These are phyloP conservation scores for Backusella parvicylindrica DNA, from an alignment of 192 early-diverging fungal genomes.

Conservation along the genomic window DNA sequence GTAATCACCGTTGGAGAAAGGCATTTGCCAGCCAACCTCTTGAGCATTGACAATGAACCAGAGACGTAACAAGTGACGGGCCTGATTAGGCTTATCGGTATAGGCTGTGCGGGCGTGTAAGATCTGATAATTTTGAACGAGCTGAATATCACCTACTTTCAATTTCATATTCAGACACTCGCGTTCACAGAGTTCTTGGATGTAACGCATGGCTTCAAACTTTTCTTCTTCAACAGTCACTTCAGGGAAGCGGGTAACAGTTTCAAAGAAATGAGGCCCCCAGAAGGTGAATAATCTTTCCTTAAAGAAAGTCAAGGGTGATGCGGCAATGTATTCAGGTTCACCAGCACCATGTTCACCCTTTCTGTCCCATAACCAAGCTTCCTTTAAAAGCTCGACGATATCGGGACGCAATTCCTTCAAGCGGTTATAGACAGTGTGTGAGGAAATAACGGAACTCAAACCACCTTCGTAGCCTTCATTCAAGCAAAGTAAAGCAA, in stretches of 20 bases:
- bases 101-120: slow-evolving; percentile 37
- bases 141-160: slow-evolving; percentile 36
- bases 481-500: slow-evolving; percentile 33
- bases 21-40: slow-evolving; percentile 25
- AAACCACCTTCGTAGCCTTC: slow-evolving; percentile 31
- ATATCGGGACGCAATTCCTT: slow-evolving; percentile 32
- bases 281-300: slow-evolving; percentile 34
- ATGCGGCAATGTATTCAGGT: slow-evolving; percentile 13
- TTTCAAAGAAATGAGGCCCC: slow-evolving; percentile 40
- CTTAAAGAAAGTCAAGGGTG: slow-evolving; percentile 25
- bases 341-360: slow-evolving; percentile 26
- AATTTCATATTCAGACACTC: slow-evolving; percentile 33
- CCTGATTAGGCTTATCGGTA: slow-evolving; percentile 9
- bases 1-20: slow-evolving; percentile 17
- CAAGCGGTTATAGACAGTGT: slow-evolving; percentile 39
- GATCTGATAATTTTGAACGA: slow-evolving; percentile 38
- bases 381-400: slow-evolving; percentile 23
- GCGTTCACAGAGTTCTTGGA: slow-evolving; percentile 26
- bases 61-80: slow-evolving; percentile 30
- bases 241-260: slow-evolving; percentile 29
- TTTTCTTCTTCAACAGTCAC: slow-evolving; percentile 22
- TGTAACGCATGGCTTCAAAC: slow-evolving; percentile 39
- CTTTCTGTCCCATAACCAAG: slow-evolving; percentile 42
- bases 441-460: slow-evolving; percentile 37
- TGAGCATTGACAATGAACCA: slow-evolving; percentile 25